phyloP scores from a whole-genome alignment of 1,284 basidiomycete species.

The Marasmius fiardii region DNA sequence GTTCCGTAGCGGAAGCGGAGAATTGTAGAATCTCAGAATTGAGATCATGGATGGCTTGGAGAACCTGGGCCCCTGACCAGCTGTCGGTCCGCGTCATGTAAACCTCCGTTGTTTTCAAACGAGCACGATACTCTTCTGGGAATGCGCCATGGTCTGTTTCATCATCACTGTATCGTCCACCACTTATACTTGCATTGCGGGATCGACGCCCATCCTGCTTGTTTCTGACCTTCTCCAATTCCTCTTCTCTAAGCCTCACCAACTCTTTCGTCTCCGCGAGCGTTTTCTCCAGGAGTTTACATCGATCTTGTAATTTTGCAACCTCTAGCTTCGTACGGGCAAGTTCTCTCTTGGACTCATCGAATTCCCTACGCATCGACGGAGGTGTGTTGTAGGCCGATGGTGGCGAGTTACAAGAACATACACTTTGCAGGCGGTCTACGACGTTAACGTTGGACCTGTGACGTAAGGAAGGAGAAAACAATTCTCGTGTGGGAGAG shows the following conservation, averaged over 20 bases:
- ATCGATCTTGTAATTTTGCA: conserved; percentile 54
- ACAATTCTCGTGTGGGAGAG: conserved; percentile 36
- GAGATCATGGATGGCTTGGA: conserved; percentile 74
- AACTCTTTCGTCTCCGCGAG: conserved; percentile 50
- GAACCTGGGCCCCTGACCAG: conserved; percentile 72
- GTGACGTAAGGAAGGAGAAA: conserved; percentile 45
- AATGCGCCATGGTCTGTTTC: conserved; percentile 1
- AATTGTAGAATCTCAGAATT: conserved; percentile 77
- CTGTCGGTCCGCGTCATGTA: conserved; percentile 70
- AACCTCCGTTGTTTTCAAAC: conserved; percentile 52
- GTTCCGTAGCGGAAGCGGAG: conserved; percentile 67
- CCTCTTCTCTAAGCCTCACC: conserved; percentile 44
- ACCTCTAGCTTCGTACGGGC: conserved; percentile 50
- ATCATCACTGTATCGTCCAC: not conserved
- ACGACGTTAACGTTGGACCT: conserved; percentile 48
- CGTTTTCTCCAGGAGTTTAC: conserved; percentile 54
- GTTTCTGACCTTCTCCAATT: conserved; percentile 45
- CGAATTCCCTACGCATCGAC: conserved; percentile 56
- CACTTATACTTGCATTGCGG: not conserved
- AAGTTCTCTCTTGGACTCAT: conserved; percentile 52
- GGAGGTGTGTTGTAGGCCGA: conserved; percentile 24
- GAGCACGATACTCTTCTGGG: conserved; percentile 34
- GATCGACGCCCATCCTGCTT: conserved; percentile 32
- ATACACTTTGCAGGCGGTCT: conserved; percentile 31
- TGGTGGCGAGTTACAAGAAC: conserved; percentile 34